Evolutionary conservation across 371 early-diverging fungal species (phyloP).

Genomic region (Thermomucor indicae-seudaticae): DNA sequence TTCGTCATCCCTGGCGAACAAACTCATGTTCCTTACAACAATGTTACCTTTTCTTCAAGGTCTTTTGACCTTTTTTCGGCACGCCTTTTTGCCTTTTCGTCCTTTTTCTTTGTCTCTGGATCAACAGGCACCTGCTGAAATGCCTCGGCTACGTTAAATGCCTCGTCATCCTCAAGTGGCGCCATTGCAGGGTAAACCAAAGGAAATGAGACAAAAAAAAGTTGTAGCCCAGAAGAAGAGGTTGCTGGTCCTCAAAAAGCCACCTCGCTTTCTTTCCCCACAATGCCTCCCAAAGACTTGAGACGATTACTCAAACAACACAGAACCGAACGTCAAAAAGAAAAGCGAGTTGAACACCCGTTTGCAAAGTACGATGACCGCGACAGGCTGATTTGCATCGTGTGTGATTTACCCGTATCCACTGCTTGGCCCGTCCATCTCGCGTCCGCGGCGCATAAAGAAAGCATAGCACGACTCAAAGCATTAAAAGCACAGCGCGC

Average conservation of each 20-base stretch:
- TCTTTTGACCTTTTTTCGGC: slow-evolving; percentile 4
- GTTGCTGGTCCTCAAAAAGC: too few species aligned
- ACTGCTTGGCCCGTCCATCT: slow-evolving; percentile 39
- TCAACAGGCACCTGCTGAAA: background rate
- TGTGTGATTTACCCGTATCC: slow-evolving; percentile 30
- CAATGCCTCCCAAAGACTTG: slow-evolving; percentile 35
- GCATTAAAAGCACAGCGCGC: slow-evolving; percentile 25
- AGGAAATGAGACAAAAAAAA: background rate
- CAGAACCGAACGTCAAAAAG: slow-evolving; percentile 28
- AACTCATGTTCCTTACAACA: background rate
- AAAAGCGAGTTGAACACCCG: slow-evolving; percentile 30
- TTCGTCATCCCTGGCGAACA: background rate
- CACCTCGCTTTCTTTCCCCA: background rate
- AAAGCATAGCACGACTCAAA: slow-evolving; percentile 36
- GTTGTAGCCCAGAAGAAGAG: background rate
- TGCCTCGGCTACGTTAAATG: background rate
- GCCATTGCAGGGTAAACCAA: background rate
- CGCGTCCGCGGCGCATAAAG: slow-evolving; percentile 25
- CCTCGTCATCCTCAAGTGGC: background rate
- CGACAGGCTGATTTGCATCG: slow-evolving; percentile 27
- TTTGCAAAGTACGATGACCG: slow-evolving; percentile 44
- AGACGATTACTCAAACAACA: slow-evolving; percentile 41
- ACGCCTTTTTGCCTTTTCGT: slow-evolving; percentile 1
- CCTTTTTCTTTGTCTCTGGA: background rate
- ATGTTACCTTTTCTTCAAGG: background rate